Evolutionary conservation across 163 green algal species (phyloP).

Genomic region (Volvox carteri): DNA sequence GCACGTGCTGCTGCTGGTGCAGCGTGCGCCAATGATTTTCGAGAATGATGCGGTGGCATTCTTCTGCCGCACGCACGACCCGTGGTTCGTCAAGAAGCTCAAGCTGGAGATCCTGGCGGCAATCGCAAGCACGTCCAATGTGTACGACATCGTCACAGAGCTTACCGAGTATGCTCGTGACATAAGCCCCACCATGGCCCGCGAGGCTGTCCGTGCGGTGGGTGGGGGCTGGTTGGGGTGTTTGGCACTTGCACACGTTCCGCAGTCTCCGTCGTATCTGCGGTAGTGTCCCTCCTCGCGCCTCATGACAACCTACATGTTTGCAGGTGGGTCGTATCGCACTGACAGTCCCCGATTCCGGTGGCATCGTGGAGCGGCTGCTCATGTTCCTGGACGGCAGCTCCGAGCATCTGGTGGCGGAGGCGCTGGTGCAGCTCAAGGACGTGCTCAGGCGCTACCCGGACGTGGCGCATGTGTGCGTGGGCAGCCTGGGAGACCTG

Average conservation of each 20-base stretch:
- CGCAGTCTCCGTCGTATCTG: too few relatives aligned
- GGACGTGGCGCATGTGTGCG: constrained; percentile 76
- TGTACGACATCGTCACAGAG: constrained; percentile 96
- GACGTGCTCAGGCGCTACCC: constrained; percentile 93
- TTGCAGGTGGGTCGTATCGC: constrained; percentile 70
- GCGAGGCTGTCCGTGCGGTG: constrained; percentile 71
- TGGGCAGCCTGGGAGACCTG: constrained; percentile 54
- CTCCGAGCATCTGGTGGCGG: constrained; percentile 83
- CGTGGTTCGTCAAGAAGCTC: constrained; percentile 93
- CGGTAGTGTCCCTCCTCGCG: too few relatives aligned
- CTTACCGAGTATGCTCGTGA: constrained; percentile 82
- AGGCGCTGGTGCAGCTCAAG: constrained; percentile 91
- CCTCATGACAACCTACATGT: too few relatives aligned
- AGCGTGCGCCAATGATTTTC: constrained; percentile 85
- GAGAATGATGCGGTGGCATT: constrained; percentile 86
- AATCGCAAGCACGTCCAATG: constrained; percentile 88
- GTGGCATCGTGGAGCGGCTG: constrained; percentile 94
- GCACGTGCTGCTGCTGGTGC: constrained; percentile 91
- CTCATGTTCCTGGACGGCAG: constrained; percentile 90
- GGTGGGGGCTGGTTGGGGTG: neutral
- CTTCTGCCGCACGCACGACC: constrained; percentile 93
- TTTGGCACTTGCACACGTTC: too few relatives aligned
- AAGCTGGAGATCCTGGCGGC: constrained; percentile 94
- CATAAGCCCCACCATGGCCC: constrained; percentile 67
- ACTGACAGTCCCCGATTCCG: constrained; percentile 83